Conservation (phyloP, 2,329 filamentous ascomycete genomes). For the Colletotrichum sp. region DNA sequence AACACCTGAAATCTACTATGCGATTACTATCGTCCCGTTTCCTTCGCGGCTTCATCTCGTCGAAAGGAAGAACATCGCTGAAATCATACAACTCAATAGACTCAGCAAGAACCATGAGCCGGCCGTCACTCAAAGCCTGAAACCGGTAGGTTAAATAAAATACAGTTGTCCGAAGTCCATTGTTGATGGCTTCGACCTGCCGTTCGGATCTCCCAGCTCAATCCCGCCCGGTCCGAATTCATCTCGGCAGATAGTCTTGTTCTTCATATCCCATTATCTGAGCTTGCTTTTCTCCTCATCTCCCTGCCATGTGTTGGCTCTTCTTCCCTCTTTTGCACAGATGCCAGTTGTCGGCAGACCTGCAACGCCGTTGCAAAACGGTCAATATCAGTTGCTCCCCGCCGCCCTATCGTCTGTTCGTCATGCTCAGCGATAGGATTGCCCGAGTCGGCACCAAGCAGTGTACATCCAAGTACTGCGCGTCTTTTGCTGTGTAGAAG, state of each 20-base stretch:
- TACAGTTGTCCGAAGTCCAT: not conserved
- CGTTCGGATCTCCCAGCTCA: not conserved
- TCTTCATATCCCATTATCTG: no score
- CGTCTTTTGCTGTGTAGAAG: not conserved
- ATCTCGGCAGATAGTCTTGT: not conserved
- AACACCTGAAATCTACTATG: not conserved
- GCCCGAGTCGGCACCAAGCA: not conserved
- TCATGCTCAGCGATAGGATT: not conserved
- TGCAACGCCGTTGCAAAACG: not conserved
- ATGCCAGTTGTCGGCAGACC: not conserved
- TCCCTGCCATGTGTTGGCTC: not conserved
- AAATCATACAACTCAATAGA: not conserved
- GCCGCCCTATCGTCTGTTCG: not conserved
- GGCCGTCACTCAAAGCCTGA: not conserved
- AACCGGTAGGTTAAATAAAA: not conserved
- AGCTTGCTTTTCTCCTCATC: not conserved
- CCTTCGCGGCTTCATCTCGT: not conserved
- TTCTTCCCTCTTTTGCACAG: not conserved
- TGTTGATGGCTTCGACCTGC: not conserved
- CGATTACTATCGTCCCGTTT: not conserved
- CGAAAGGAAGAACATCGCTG: not conserved
- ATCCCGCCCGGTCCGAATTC: not conserved
- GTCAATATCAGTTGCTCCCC: not conserved
- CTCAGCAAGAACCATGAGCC: not conserved
- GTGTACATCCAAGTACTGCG: not conserved